These are phyloP conservation scores for Sporodiniella umbellata DNA, from an alignment of 371 early-diverging fungal species.

Conservation along the genomic window DNA sequence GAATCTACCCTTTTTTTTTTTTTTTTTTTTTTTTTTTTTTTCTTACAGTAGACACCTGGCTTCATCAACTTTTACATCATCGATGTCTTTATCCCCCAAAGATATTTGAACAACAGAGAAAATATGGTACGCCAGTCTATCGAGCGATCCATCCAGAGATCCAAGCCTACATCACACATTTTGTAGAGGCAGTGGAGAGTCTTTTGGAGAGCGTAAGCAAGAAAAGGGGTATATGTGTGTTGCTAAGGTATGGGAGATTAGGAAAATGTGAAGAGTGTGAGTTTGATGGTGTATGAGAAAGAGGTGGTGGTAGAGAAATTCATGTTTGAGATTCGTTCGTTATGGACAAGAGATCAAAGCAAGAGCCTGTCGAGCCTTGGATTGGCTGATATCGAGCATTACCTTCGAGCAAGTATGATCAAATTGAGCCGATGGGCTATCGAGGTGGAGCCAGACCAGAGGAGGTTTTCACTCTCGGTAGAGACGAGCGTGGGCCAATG, in stretches of 20 bases:
- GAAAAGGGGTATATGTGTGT: neutral
- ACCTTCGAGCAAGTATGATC: slow-evolving; percentile 44
- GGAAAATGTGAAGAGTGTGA: slow-evolving; percentile 36
- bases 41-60: slow-evolving; percentile 47
- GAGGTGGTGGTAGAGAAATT: slow-evolving; percentile 42
- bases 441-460: too few species aligned
- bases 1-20: too few species aligned
- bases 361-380: too few species aligned
- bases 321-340: slow-evolving; percentile 47
- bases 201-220: slow-evolving; percentile 41
- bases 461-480: too few species aligned
- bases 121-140: slow-evolving; percentile 50
- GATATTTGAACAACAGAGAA: slow-evolving; percentile 44
- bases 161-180: slow-evolving; percentile 36
- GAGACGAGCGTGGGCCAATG: too few species aligned
- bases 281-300: slow-evolving; percentile 28
- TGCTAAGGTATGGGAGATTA: slow-evolving; percentile 8
- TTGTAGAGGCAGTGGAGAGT: slow-evolving; percentile 40
- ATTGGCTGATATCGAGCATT: slow-evolving; percentile 37
- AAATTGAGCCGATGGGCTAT: too few species aligned
- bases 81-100: slow-evolving; percentile 50
- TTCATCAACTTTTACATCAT: slow-evolving; percentile 53
- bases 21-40: too few species aligned
- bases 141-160: slow-evolving; percentile 50
- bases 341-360: too few species aligned